Percentiles rank a stretch among this genome's conserved stretches.
phyloP scores from a whole-genome alignment of 2,329 filamentous ascomycete species.

The Apiospora marii region DNA sequence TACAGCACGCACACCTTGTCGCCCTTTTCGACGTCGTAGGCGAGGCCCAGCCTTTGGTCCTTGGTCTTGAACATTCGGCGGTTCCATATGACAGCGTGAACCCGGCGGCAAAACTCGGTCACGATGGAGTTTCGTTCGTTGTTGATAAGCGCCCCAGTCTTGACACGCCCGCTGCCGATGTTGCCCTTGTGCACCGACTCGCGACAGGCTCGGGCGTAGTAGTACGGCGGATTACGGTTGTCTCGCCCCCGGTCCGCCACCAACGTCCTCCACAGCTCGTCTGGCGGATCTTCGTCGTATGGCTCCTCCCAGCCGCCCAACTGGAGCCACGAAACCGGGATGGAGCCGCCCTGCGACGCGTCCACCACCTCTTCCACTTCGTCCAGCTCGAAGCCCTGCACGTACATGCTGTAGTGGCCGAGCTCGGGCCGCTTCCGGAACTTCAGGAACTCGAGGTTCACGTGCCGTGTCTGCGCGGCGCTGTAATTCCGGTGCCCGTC shows the following conservation, averaged over 20 bases:
- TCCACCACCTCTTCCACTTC: conserved; percentile 30
- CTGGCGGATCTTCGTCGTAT: conserved; percentile 31
- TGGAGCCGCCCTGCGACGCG: conserved; percentile 32
- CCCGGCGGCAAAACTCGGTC: conserved; percentile 34
- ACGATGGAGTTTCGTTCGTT: conserved; percentile 40
- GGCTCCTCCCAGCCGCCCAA: neutral
- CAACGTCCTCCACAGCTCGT: conserved; percentile 38
- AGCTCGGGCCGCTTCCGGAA: conserved; percentile 36
- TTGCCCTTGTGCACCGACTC: conserved; percentile 37
- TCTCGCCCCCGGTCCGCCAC: conserved; percentile 37
- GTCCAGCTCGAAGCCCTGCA: conserved; percentile 42
- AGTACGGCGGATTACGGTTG: conserved; percentile 36
- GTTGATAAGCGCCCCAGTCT: conserved; percentile 29
- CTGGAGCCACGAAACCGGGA: neutral
- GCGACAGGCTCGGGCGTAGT: conserved; percentile 37
- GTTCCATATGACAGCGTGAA: conserved; percentile 39
- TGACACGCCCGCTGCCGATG: conserved; percentile 31
- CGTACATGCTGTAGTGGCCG: conserved; percentile 42
- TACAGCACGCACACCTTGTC: conserved; percentile 37
- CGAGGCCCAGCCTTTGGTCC: neutral
- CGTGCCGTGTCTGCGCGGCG: conserved; percentile 34
- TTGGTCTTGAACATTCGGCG: conserved; percentile 32
- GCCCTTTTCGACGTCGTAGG: conserved; percentile 27
- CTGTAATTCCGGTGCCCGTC: conserved; percentile 40
- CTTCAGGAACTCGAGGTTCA: neutral